phyloP scores from a whole-genome alignment of 2,329 filamentous ascomycete species.

The Sporothrix euskadiensis region DNA sequence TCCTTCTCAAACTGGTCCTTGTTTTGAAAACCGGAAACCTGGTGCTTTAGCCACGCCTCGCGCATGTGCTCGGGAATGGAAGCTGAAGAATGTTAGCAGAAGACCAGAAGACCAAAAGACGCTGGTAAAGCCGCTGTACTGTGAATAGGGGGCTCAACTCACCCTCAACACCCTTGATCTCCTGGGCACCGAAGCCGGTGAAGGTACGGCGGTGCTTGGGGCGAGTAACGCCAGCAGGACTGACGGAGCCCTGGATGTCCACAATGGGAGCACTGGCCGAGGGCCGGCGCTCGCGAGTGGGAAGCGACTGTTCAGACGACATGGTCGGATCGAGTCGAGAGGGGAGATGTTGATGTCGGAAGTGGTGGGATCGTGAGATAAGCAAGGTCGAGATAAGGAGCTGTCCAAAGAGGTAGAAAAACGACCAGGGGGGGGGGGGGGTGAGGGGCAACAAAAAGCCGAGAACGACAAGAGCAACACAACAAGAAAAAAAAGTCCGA shows the following conservation, averaged over 20 bases:
- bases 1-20: slow-evolving; percentile 86
- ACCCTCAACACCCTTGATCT: slow-evolving; percentile 94
- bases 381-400: slow-evolving; percentile 15
- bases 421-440: background rate
- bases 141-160: slow-evolving; percentile 39
- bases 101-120: no score
- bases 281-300: slow-evolving; percentile 72
- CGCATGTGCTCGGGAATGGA: slow-evolving; percentile 87
- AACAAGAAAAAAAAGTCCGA: background rate
- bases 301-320: slow-evolving; percentile 39
- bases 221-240: slow-evolving; percentile 78
- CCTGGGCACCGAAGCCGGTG: slow-evolving; percentile 84
- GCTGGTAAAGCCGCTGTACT: background rate
- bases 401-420: slow-evolving; percentile 4
- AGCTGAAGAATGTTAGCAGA: slow-evolving; percentile 39
- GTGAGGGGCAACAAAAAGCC: slow-evolving; percentile 14
- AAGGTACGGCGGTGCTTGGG: slow-evolving; percentile 98
- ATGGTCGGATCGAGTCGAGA: slow-evolving; percentile 13
- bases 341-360: background rate
- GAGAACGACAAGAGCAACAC: slow-evolving; percentile 21
- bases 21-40: slow-evolving; percentile 68
- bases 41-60: slow-evolving; percentile 69
- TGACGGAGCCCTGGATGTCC: slow-evolving; percentile 81
- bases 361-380: slow-evolving; percentile 15
- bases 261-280: slow-evolving; percentile 81